Evolutionary conservation across 1,284 basidiomycete genomes (phyloP).

Genomic region (Stygiomarasmius scandens): DNA sequence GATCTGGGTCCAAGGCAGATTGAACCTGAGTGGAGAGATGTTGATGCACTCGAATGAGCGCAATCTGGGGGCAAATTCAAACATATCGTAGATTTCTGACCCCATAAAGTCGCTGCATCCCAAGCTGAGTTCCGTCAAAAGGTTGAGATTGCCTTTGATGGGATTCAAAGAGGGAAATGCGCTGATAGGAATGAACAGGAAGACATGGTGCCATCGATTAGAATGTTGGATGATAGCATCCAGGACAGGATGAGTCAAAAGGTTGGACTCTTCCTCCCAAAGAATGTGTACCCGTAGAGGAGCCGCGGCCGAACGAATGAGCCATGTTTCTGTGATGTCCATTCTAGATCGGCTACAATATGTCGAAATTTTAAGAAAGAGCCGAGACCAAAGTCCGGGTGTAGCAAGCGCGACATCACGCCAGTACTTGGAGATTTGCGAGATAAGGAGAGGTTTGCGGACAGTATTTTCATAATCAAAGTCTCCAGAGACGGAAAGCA

Average conservation of each 20-base stretch:
- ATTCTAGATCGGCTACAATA: not conserved
- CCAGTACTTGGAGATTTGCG: not conserved
- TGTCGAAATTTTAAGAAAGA: not conserved
- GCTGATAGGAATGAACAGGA: not conserved
- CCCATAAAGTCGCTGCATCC: not conserved
- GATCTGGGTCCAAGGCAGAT: constrained; percentile 38
- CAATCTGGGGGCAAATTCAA: constrained; percentile 34
- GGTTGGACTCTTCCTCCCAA: not conserved
- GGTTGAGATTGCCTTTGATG: not conserved
- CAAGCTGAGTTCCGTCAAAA: not conserved
- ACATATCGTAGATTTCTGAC: constrained; percentile 24
- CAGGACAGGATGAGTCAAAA: not conserved
- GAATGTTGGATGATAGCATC: not conserved
- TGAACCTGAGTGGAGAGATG: constrained; percentile 35
- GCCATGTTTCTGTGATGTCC: not conserved
- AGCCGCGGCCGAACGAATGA: not conserved
- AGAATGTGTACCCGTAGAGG: not conserved
- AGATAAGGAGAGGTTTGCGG: not conserved
- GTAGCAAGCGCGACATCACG: not conserved
- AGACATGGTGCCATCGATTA: not conserved
- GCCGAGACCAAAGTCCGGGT: constrained; percentile 2
- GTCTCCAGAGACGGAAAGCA: not conserved
- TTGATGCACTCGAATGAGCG: constrained; percentile 40
- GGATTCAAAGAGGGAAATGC: not conserved
- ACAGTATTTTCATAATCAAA: not conserved